phyloP scores from a whole-genome alignment of 257 asterid species.

The Asclepias syriaca region DNA sequence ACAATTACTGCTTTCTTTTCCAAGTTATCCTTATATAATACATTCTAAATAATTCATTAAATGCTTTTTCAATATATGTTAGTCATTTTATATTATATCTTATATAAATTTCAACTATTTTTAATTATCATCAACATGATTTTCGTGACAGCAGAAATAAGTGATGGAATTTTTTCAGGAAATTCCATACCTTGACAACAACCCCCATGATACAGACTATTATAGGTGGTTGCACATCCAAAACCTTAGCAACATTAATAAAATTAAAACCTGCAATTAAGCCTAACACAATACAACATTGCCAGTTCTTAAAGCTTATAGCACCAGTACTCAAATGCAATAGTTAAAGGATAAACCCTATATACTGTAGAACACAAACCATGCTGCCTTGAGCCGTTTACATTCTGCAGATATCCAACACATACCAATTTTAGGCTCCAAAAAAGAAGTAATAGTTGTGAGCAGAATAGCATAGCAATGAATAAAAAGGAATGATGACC shows the following conservation, averaged over 20 bases:
- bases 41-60: too few species aligned
- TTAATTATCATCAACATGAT: too few species aligned
- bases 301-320: not conserved
- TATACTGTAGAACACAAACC: not conserved
- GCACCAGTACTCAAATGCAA: not conserved
- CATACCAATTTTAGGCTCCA: not conserved
- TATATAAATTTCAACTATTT: too few species aligned
- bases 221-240: not conserved
- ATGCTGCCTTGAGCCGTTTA: not conserved
- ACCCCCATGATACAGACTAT: not conserved
- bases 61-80: too few species aligned
- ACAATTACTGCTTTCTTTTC: too few species aligned
- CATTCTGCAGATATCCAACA: not conserved
- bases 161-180: not conserved
- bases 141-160: too few species aligned
- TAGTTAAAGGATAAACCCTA: not conserved
- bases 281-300: not conserved
- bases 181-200: not conserved
- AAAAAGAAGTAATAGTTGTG: not conserved
- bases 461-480: not conserved
- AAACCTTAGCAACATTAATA: not conserved
- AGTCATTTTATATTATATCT: too few species aligned
- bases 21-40: too few species aligned
- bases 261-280: not conserved
- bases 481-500: not conserved